Conservation (phyloP, 106 monocot genomes). For the Dioscorea alata region DNA sequence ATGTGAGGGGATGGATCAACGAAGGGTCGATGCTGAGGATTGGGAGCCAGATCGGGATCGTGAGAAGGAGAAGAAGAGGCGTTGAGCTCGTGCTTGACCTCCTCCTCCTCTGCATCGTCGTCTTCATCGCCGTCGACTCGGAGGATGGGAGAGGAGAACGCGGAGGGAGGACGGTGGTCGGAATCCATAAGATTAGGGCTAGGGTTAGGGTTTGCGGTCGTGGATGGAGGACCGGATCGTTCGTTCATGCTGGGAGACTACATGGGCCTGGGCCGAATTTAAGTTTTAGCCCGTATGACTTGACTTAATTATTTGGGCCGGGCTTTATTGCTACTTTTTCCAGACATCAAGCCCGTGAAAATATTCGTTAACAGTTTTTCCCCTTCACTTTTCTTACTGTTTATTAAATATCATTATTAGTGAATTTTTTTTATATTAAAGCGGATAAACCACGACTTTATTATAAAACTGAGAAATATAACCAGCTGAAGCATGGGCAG, state of each 20-base stretch:
- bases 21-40: constrained; percentile 1
- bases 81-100: not conserved
- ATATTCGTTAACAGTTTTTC: too few species aligned
- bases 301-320: too few species aligned
- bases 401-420: too few species aligned
- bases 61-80: not conserved
- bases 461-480: too few species aligned
- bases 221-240: constrained; percentile 17
- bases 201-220: not conserved
- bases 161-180: not conserved
- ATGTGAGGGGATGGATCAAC: constrained; percentile 61
- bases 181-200: constrained; percentile 16
- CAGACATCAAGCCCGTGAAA: too few species aligned
- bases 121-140: constrained; percentile 46
- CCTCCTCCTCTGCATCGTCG: constrained; percentile 36
- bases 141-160: constrained; percentile 27
- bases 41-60: not conserved
- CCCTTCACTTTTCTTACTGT: too few species aligned
- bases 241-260: constrained; percentile 25
- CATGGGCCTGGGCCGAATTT: too few species aligned
- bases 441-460: too few species aligned
- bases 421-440: too few species aligned
- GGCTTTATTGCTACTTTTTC: too few species aligned
- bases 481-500: too few species aligned
- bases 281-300: too few species aligned